Conservation (phyloP, 2,329 filamentous ascomycete species). For the Aspergillus calidoustus region DNA sequence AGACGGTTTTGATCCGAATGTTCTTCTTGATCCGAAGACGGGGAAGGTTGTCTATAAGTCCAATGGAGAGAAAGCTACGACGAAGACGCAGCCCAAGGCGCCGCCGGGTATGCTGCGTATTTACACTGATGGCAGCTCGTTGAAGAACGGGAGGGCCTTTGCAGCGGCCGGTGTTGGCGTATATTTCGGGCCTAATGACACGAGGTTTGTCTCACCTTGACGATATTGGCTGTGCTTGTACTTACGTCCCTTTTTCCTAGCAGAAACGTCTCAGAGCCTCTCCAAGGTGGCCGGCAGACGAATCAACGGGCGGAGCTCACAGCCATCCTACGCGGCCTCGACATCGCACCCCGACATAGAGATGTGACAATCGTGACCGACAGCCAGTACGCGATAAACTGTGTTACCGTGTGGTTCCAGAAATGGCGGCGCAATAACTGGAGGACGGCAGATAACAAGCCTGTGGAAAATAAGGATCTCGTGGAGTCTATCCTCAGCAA, state of each 20-base stretch:
- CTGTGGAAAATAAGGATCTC: conserved; percentile 86
- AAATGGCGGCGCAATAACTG: conserved; percentile 79
- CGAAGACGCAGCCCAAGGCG: conserved; percentile 49
- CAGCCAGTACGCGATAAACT: conserved; percentile 88
- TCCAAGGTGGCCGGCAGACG: conserved; percentile 76
- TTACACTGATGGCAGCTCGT: conserved; percentile 67
- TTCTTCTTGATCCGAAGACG: conserved; percentile 58
- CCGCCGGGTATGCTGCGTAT: conserved; percentile 60
- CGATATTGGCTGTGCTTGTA: not conserved
- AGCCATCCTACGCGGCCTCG: conserved; percentile 80
- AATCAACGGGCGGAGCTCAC: conserved; percentile 97
- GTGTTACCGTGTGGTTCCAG: conserved; percentile 79
- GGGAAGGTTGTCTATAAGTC: conserved; percentile 62
- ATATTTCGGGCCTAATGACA: conserved; percentile 65
- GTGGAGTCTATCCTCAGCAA: conserved; percentile 72
- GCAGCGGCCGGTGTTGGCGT: conserved; percentile 67
- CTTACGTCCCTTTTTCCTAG: conserved; percentile 32
- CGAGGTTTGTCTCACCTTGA: conserved; percentile 49
- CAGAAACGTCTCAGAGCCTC: conserved; percentile 75
- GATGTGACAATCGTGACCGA: conserved; percentile 82
- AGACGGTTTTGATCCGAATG: conserved; percentile 65
- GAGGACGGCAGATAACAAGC: conserved; percentile 70
- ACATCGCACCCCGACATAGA: conserved; percentile 70
- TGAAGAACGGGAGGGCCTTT: conserved; percentile 60
- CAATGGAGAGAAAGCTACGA: conserved; percentile 52